Evolutionary conservation across 2,329 filamentous ascomycete species (phyloP).

Genomic region (Colletotrichum sp.): DNA sequence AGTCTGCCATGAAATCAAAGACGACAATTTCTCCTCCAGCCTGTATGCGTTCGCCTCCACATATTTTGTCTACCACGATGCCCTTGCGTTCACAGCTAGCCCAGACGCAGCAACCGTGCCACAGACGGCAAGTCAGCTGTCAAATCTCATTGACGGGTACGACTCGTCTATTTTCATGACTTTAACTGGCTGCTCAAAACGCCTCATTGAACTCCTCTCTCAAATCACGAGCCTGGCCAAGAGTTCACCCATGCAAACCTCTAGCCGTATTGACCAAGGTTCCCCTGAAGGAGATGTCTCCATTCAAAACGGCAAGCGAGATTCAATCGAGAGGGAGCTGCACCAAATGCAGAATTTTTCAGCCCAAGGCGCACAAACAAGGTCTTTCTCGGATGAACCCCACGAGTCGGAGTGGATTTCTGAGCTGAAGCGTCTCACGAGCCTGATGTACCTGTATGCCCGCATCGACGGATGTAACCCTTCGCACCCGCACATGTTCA

Average conservation of each 20-base stretch:
- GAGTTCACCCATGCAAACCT: neutral
- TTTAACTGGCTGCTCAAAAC: neutral
- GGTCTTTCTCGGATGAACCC: neutral
- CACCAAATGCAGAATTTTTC: neutral
- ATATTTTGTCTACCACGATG: neutral
- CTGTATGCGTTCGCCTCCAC: neutral
- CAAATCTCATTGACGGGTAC: neutral
- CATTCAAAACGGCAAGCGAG: neutral
- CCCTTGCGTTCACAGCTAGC: neutral
- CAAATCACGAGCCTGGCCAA: neutral
- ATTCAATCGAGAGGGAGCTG: neutral
- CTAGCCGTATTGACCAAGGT: neutral
- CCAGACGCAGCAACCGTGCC: accelerated
- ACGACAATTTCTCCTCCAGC: neutral
- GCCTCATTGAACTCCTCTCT: neutral
- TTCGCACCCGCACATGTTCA: neutral
- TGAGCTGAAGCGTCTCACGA: neutral
- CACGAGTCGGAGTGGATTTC: neutral
- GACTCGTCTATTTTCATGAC: neutral
- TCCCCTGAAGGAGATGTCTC: neutral
- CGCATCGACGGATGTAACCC: neutral
- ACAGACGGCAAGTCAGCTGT: neutral
- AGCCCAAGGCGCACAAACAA: accelerated
- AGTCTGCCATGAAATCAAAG: neutral
- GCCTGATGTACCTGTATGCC: neutral